Evolutionary conservation across 1,284 basidiomycete species (phyloP), one percentile per base, ranked within the genome.

Genomic region (Puccinia hordei): DNA sequence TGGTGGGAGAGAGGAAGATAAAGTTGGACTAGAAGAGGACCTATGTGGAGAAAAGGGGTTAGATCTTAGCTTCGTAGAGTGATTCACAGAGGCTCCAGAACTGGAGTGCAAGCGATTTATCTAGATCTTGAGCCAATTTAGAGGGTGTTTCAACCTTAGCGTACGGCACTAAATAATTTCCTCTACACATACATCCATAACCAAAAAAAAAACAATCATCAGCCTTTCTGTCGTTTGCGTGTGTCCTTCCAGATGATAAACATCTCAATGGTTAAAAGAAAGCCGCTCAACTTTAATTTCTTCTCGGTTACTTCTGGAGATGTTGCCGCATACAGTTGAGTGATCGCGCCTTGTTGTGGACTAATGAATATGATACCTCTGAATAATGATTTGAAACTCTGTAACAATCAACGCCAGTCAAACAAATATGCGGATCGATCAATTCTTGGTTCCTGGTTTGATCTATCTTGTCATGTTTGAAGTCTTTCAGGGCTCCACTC

Each of bases 11-110:
- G n/a, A n/a, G n/a, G n/a, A n/a, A n/a, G n/a, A n/a, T n/a, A n/a
- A n/a, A n/a, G n/a, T n/a, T n/a, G n/a, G n/a, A n/a, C n/a, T n/a
- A n/a, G n/a, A n/a, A n/a, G 38, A 41, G 38, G 38, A 4, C 38
- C 38, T 0, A 24, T 1, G 59, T 35, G 2, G 49, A 19, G 49
- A n/a, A 51, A 19, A n/a, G 49, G 13, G 49, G 8, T 15, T 38
- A n/a, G 22, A 63, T 41, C 41, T 63, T n/a, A 9, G 61, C 33
- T 38, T 6, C 30, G 22, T 63, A 1, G 35, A 79, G n/a, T 24
- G 72, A 61, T 61, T 79, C 76, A 30, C 76, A 79, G 12, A 72
- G 41, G 22, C 5, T 33, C 76, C 76, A 79, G 72, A 71, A 79
- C 55, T 79, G 30, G 61, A 33, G 35, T n/a, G 27, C 49, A 3